phyloP scores from a whole-genome alignment of 2,329 filamentous ascomycete genomes.

The Fusarium penzigii region DNA sequence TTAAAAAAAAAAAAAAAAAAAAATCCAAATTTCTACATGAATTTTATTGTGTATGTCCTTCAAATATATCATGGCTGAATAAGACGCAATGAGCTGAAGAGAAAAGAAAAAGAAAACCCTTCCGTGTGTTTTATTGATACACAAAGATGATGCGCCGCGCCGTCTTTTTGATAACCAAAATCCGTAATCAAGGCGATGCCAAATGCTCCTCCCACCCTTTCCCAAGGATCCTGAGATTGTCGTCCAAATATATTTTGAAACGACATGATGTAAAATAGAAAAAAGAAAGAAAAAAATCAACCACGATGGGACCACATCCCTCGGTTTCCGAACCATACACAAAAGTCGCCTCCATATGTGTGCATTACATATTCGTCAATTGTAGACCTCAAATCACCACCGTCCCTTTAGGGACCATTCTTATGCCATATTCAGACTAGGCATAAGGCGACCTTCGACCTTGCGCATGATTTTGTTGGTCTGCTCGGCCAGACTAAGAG shows the following conservation, averaged over 20 bases:
- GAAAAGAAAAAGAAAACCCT: too few relatives aligned
- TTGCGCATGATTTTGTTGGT: slow-evolving; percentile 89
- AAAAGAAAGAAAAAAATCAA: slow-evolving; percentile 9
- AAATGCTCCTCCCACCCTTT: slow-evolving; percentile 12
- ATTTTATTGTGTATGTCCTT: too few relatives aligned
- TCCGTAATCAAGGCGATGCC: slow-evolving; percentile 21
- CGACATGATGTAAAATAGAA: slow-evolving; percentile 8
- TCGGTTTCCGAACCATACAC: slow-evolving; percentile 13
- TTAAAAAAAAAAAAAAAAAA: slow-evolving; percentile 31
- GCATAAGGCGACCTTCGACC: slow-evolving; percentile 64
- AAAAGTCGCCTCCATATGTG: slow-evolving; percentile 7
- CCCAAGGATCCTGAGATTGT: too few relatives aligned
- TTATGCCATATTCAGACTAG: slow-evolving; percentile 36
- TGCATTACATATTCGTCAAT: not conserved
- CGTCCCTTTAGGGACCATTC: not conserved
- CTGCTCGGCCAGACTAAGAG: slow-evolving; percentile 90
- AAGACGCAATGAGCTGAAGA: too few relatives aligned
- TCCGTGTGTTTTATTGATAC: too few relatives aligned
- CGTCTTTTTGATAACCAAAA: slow-evolving; percentile 26
- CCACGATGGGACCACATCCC: not conserved
- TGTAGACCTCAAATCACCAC: not conserved
- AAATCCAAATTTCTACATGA: too few relatives aligned
- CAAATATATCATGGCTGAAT: too few relatives aligned
- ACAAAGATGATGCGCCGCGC: slow-evolving; percentile 20
- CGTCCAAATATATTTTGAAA: slow-evolving; percentile 8